Percentiles rank a stretch among this genome's conserved stretches.
Conservation (phyloP, 106 monocot genomes). For the Apostasia shenzhenica region DNA sequence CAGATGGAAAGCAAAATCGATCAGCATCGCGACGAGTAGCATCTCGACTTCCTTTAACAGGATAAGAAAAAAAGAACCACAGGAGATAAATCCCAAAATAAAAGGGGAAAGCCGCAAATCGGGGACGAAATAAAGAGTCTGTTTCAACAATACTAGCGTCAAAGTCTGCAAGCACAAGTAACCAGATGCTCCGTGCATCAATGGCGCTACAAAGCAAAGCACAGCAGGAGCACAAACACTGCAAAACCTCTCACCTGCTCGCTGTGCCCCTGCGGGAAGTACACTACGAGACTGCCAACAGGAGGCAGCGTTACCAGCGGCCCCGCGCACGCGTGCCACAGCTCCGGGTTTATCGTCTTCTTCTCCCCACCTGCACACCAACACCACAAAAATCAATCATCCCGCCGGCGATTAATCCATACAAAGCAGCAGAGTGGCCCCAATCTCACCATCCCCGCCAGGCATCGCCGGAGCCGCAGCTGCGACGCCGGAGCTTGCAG, state of each 20-base stretch:
- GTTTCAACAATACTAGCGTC: too few relatives aligned
- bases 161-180: too few relatives aligned
- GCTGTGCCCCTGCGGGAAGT: conserved; percentile 74
- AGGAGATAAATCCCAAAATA: not conserved
- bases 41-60: too few relatives aligned
- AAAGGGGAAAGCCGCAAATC: not conserved
- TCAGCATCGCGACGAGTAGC: too few relatives aligned
- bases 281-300: conserved; percentile 74
- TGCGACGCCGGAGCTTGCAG: not conserved
- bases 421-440: not conserved
- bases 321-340: conserved; percentile 66
- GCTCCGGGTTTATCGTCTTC: conserved; percentile 45
- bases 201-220: not conserved
- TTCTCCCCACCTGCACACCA: conserved; percentile 24
- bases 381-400: not conserved
- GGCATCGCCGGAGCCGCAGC: not conserved
- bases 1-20: too few relatives aligned
- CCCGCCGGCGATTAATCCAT: not conserved
- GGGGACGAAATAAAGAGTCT: too few relatives aligned
- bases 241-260: conserved; percentile 29
- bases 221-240: not conserved
- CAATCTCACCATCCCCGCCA: conserved; percentile 4
- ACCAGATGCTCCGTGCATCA: not conserved
- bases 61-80: not conserved
- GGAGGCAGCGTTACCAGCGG: conserved; percentile 48